Conservation (phyloP, 139 green algal species). For the Nannochloris sp. region DNA sequence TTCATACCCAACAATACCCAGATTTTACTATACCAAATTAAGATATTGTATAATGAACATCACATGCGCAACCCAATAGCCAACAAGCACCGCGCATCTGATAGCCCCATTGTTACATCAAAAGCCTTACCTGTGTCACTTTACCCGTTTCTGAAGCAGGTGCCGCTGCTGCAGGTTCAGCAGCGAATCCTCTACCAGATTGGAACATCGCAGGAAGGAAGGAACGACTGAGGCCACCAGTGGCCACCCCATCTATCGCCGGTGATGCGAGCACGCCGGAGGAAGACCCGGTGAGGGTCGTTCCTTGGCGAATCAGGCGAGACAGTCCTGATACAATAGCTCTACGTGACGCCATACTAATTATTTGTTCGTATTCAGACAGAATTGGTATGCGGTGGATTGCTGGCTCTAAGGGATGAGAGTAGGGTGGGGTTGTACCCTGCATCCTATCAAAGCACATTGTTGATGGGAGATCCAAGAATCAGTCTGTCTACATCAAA, state of each 20-base stretch:
- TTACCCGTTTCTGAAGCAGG: background rate
- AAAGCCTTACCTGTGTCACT: slow-evolving; percentile 15
- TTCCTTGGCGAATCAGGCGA: slow-evolving; percentile 9
- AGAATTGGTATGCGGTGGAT: no score
- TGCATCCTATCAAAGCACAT: no score
- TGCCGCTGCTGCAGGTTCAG: slow-evolving; percentile 7
- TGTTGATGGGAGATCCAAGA: no score
- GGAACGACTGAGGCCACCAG: background rate
- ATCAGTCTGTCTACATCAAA: no score
- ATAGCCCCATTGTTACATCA: background rate
- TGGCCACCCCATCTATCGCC: background rate
- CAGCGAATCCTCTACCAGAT: slow-evolving; percentile 5
- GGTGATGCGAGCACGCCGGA: background rate
- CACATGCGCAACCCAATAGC: background rate
- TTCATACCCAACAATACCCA: background rate
- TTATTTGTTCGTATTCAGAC: background rate
- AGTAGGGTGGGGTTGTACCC: no score
- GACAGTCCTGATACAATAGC: slow-evolving; percentile 6
- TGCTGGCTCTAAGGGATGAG: no score
- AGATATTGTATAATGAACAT: background rate
- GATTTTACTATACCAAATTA: background rate
- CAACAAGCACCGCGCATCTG: background rate
- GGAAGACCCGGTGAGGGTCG: background rate
- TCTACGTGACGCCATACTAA: slow-evolving; percentile 11
- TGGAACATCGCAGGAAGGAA: background rate